These are phyloP conservation scores for Kentomonas sorsogonicus DNA, from an alignment of 208 protist species.

Conservation along the genomic window DNA sequence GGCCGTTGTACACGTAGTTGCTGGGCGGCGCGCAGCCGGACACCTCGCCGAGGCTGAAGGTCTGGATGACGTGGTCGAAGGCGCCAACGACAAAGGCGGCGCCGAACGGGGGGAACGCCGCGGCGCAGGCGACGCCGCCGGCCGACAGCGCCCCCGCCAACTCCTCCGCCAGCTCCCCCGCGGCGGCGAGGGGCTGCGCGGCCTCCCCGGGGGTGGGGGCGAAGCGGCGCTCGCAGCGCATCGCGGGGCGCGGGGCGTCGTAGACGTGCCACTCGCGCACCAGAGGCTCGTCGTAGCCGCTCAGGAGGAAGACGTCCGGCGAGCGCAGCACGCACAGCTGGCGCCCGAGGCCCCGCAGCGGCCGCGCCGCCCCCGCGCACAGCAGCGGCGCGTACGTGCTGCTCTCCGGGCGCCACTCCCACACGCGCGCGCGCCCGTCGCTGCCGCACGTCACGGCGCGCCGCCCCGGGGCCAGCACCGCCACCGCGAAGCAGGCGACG, in stretches of 20 bases:
- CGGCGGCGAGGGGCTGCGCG: background rate
- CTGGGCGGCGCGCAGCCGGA: slow-evolving; percentile 57
- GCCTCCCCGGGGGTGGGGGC: slow-evolving; percentile 20
- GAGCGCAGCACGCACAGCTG: slow-evolving; percentile 49
- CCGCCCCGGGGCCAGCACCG: slow-evolving; percentile 30
- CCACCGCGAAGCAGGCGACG: slow-evolving; percentile 46
- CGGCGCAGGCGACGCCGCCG: slow-evolving; percentile 48
- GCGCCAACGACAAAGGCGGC: slow-evolving; percentile 70
- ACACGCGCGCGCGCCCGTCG: slow-evolving; percentile 48
- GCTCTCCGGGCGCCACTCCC: slow-evolving; percentile 21
- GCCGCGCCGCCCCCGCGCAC: slow-evolving; percentile 14
- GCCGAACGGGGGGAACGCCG: slow-evolving; percentile 44
- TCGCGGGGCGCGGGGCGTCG: slow-evolving; percentile 53
- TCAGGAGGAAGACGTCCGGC: slow-evolving; percentile 67
- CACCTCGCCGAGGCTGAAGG: slow-evolving; percentile 58
- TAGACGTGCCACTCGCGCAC: slow-evolving; percentile 86
- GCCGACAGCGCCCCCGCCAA: too few species aligned
- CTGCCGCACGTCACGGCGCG: slow-evolving; percentile 56
- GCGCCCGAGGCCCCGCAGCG: slow-evolving; percentile 32
- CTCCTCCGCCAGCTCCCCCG: slow-evolving; percentile 9
- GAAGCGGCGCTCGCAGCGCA: slow-evolving; percentile 63
- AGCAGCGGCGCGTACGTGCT: slow-evolving; percentile 33
- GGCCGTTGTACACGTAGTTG: slow-evolving; percentile 71
- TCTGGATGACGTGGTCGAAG: slow-evolving; percentile 62
- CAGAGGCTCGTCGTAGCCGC: slow-evolving; percentile 62